Evolutionary conservation across 83 land plant species (phyloP).

Genomic region (Diphasiastrum complanatum): DNA sequence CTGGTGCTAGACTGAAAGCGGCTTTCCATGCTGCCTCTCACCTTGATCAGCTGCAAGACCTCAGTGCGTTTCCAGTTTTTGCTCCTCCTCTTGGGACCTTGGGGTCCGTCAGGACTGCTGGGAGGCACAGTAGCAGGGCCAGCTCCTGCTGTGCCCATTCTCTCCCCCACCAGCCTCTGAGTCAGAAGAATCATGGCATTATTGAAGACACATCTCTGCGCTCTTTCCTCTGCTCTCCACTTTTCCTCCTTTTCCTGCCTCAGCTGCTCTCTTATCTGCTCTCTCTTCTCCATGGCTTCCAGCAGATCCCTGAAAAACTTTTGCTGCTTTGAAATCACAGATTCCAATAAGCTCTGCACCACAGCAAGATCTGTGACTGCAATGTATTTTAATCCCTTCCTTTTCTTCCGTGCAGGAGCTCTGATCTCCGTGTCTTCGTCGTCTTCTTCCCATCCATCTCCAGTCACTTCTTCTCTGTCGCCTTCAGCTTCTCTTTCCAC

Average conservation of each 20-base stretch:
- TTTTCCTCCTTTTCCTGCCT: constrained; percentile 43
- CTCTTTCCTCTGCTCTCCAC: constrained; percentile 47
- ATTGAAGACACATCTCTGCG: constrained; percentile 36
- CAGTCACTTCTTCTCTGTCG: neutral
- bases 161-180: constrained; percentile 40
- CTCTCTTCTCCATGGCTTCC: constrained; percentile 38
- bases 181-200: constrained; percentile 45
- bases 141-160: neutral
- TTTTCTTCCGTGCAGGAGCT: constrained; percentile 19
- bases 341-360: constrained; percentile 33
- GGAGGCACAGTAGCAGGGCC: neutral
- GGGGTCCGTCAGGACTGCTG: constrained; percentile 22
- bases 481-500: neutral
- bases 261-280: constrained; percentile 33
- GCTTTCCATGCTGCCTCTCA: constrained; percentile 34
- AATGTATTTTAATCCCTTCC: constrained; percentile 23
- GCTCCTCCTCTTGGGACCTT: constrained; percentile 33
- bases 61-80: constrained; percentile 45
- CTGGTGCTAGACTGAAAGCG: constrained; percentile 29
- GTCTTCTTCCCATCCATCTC: neutral
- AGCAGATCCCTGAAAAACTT: constrained; percentile 29
- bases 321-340: constrained; percentile 33
- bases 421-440: constrained; percentile 12
- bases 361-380: constrained; percentile 34
- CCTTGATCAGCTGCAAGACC: constrained; percentile 36